Conservation (phyloP, 208 protist species). For the Acanthamoeba sp. region DNA sequence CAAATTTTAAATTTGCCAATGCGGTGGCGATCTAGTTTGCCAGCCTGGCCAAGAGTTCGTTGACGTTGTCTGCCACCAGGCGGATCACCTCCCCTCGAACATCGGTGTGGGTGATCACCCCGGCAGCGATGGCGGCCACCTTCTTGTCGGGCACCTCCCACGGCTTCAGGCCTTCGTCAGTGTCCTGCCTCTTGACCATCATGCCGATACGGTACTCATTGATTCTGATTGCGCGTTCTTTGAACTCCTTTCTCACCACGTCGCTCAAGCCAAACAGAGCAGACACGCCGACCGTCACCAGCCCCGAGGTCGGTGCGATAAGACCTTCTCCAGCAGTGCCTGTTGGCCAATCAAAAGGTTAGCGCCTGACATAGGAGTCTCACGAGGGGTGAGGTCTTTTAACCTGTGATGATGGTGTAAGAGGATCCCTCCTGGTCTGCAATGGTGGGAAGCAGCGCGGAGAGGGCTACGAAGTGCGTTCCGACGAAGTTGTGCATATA, state of each 20-base stretch:
- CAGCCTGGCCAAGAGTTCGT: neutral
- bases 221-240: neutral
- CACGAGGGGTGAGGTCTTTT: neutral
- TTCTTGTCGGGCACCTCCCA: neutral
- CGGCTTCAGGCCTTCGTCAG: neutral
- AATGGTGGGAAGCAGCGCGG: neutral
- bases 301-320: neutral
- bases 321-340: neutral
- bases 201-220: slow-evolving; percentile 16
- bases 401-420: slow-evolving; percentile 16
- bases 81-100: neutral
- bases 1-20: too few species aligned
- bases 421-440: neutral
- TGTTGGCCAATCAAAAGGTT: neutral
- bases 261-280: neutral
- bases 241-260: neutral
- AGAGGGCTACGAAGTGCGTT: neutral
- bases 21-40: too few species aligned
- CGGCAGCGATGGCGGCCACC: neutral
- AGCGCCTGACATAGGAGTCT: neutral
- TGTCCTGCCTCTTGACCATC: neutral
- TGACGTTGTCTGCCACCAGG: neutral
- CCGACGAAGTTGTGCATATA: neutral
- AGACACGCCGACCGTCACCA: neutral
- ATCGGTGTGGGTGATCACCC: neutral